Conservation (phyloP, 805 yeast species). For the Metschnikowia bowlesiae region DNA sequence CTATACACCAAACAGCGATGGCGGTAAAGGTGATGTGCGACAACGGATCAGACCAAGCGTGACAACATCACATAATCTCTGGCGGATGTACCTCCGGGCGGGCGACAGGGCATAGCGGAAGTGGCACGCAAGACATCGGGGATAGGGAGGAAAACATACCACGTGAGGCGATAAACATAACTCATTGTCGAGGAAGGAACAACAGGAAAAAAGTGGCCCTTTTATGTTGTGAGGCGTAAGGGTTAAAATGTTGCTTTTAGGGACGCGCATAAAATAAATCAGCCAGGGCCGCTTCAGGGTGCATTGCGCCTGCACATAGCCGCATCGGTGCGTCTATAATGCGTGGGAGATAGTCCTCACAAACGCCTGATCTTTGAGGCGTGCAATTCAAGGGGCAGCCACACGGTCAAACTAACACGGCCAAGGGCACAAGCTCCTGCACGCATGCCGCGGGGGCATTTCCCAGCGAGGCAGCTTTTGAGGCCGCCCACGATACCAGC, state of each 20-base stretch:
- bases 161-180: slow-evolving; percentile 6
- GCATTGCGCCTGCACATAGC: slow-evolving; percentile 1
- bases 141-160: slow-evolving; percentile 5
- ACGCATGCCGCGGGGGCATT: too few species aligned
- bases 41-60: too few species aligned
- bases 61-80: too few species aligned
- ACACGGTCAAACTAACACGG: neutral
- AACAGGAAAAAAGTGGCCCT: neutral
- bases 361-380: slow-evolving; percentile 1
- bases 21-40: too few species aligned
- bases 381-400: neutral
- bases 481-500: too few species aligned
- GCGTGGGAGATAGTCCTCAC: slow-evolving; percentile 1
- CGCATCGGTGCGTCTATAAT: slow-evolving; percentile 5
- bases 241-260: slow-evolving; percentile 2
- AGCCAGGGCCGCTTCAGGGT: neutral
- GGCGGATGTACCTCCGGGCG: too few species aligned
- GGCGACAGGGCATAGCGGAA: too few species aligned
- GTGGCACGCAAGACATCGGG: too few species aligned
- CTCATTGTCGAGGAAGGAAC: slow-evolving; percentile 4
- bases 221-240: neutral
- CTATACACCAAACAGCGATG: too few species aligned
- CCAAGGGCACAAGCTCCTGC: too few species aligned
- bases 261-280: slow-evolving; percentile 3
- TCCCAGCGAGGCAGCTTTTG: too few species aligned